Evolutionary conservation across 768 basidiomycete species (phyloP), one percentile per base, ranked within the genome.

Genomic region (Rhizopogon vinicolor): DNA sequence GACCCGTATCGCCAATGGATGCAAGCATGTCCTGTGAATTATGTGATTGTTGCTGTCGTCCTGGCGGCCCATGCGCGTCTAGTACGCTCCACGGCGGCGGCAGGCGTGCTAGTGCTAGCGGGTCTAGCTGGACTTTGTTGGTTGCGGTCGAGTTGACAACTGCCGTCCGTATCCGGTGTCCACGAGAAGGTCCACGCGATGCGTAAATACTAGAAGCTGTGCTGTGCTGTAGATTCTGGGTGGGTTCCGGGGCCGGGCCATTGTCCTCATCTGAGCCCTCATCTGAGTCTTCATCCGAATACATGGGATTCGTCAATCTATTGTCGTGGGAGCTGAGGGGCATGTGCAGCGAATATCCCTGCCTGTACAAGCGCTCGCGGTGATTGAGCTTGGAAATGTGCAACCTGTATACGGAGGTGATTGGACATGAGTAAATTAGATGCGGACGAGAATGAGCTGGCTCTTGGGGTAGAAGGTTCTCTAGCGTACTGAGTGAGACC

Each of bases 401-500:
- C 9, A 72, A 3, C 35, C 65, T 68, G 52, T 70, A 70, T 9
- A 62, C 61, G 1, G 68, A 70, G 12, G 60, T 52, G 0, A 45
- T 50, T 14, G 65, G 59, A 41, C 64, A 68, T 3, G 70, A 60
- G 45, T 68, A 72, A 35, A 72, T 60, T 0, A 68, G 54, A 37
- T 62, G 50, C n/a, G 68, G 58, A 8, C 41, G 25, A 0, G 50
- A 22, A 43, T 57, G 55, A 5, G 57, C n/a, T 33, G 31, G 31
- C 31, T 10, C 31, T 33, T 33, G 31, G 31, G 13, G 5, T 13
- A 49, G 58, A 29, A 63, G 7, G 46, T 61, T 56, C 58, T 70
- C 70, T 6, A 70, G 65, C 40, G 60, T 53, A 41, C 53, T 67
- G n/a, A 83, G 64, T 3, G 75, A 72, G 12, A 66, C 41, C 1